These are phyloP conservation scores for Cornus florida DNA, from an alignment of 148 eudicot species.

Conservation along the genomic window DNA sequence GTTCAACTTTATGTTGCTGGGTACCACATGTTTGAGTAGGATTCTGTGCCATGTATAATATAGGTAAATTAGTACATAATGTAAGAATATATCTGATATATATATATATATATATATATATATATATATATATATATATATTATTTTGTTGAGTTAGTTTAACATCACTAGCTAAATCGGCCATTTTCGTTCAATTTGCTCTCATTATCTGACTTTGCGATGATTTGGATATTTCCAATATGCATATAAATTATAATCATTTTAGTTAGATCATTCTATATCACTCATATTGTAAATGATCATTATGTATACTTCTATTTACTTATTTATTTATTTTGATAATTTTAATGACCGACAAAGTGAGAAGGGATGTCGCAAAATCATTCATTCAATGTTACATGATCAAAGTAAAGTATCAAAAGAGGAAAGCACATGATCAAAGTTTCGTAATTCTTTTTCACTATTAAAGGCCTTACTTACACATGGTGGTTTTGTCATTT, in stretches of 20 bases:
- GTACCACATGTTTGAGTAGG: no score
- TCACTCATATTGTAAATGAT: no score
- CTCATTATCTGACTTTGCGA: constrained; percentile 8
- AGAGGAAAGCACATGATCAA: constrained; percentile 16
- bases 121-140: no score
- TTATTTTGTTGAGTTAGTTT: no score
- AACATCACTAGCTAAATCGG: neutral
- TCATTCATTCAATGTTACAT: constrained; percentile 13
- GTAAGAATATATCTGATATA: no score
- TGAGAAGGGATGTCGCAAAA: constrained; percentile 21
- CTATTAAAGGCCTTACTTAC: neutral
- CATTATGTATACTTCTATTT: no score
- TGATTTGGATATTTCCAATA: constrained; percentile 16
- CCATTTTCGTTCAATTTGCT: neutral
- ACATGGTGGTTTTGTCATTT: neutral
- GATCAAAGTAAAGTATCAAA: neutral
- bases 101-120: no score
- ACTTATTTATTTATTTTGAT: neutral
- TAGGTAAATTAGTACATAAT: no score
- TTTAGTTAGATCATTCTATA: no score
- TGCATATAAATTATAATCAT: no score
- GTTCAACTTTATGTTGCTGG: constrained; percentile 1
- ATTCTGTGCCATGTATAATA: no score
- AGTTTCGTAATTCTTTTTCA: neutral
- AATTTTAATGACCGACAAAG: constrained; percentile 8